Evolutionary conservation across 176 grass and related monocot genomes (phyloP).

Genomic region (Carex myosuroides): DNA sequence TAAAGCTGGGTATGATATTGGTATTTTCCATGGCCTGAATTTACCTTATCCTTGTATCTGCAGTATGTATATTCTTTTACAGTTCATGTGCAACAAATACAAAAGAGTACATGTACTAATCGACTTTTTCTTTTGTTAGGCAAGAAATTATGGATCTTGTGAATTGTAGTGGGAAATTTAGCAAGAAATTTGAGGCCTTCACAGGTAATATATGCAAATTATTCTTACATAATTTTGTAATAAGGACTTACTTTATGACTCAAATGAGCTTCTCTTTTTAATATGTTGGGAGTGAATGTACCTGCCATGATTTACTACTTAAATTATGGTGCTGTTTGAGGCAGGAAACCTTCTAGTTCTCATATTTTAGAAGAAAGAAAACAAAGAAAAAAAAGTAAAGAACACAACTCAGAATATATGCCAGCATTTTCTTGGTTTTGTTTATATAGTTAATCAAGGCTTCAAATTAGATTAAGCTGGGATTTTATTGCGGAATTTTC

Average conservation of each 20-base stretch:
- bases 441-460: not conserved
- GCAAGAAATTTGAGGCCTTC: slow-evolving; percentile 64
- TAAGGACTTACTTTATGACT: not conserved
- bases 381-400: not conserved
- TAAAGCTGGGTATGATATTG: not conserved
- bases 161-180: slow-evolving; percentile 68
- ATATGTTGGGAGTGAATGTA: not conserved
- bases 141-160: slow-evolving; percentile 87
- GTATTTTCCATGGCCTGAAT: not conserved
- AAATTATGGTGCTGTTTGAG: not conserved
- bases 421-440: not conserved
- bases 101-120: not conserved
- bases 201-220: slow-evolving; percentile 39
- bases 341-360: not conserved
- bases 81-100: not conserved
- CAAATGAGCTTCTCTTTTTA: not conserved
- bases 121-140: slow-evolving; percentile 31
- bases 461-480: not conserved
- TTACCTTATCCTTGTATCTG: not conserved
- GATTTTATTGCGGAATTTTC: not conserved
- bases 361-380: not conserved
- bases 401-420: not conserved
- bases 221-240: not conserved
- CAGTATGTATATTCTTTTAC: not conserved
- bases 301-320: not conserved